Percentiles rank a stretch among this genome's conserved stretches.
These are phyloP conservation scores for Dendrobium catenatum DNA, from an alignment of 106 monocot genomes.

Conservation along the genomic window DNA sequence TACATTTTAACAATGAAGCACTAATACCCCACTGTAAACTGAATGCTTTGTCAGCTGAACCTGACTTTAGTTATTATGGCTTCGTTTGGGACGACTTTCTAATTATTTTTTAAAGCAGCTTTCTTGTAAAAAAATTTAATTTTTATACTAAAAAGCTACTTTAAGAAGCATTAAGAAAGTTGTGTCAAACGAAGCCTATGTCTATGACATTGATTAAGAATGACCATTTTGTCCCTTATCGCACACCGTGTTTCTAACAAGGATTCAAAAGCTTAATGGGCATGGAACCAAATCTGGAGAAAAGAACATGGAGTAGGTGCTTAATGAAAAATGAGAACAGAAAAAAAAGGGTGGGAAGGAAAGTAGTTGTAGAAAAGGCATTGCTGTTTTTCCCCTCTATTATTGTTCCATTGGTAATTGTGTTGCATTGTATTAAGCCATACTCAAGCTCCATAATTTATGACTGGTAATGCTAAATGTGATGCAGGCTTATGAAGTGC, in stretches of 20 bases:
- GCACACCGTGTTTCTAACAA: background rate
- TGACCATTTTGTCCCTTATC: background rate
- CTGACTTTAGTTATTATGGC: background rate
- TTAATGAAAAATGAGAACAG: background rate
- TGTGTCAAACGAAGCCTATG: too few relatives aligned
- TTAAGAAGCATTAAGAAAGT: too few relatives aligned
- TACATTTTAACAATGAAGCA: background rate
- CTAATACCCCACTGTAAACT: background rate
- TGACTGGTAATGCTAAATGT: too few relatives aligned
- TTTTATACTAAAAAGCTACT: too few relatives aligned
- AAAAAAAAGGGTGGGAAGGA: background rate
- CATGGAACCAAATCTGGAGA: background rate
- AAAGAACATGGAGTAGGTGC: background rate
- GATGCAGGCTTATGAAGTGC: too few relatives aligned
- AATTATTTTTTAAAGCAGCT: too few relatives aligned
- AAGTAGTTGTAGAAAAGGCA: background rate
- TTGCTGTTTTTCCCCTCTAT: background rate
- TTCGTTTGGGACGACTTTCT: too few relatives aligned
- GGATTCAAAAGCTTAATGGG: background rate
- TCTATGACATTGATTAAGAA: too few relatives aligned
- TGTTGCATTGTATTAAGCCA: too few relatives aligned
- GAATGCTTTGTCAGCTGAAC: background rate
- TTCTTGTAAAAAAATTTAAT: too few relatives aligned
- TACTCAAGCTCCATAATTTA: too few relatives aligned
- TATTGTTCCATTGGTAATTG: background rate